A percentile compares a stretch with the other conserved stretches of the same genome.
These are phyloP conservation scores for Cercospora canescens DNA, from an alignment of 2,329 filamentous ascomycete species.

Conservation along the genomic window DNA sequence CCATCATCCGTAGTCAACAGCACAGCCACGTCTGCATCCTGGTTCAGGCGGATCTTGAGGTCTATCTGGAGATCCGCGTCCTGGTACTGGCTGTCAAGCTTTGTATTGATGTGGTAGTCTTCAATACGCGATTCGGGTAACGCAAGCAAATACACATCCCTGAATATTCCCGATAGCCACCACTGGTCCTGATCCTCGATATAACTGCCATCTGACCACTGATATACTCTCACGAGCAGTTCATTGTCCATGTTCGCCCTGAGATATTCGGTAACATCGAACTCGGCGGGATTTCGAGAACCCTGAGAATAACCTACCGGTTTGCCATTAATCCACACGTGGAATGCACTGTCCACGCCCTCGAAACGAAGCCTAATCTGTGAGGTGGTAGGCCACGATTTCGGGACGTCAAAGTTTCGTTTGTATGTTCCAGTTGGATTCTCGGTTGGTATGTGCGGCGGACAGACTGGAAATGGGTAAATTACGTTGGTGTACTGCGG, in stretches of 20 bases:
- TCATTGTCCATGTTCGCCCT: conserved; percentile 50
- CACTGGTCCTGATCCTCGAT: conserved; percentile 63
- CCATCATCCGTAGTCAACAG: conserved; percentile 23
- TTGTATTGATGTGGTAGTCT: conserved; percentile 57
- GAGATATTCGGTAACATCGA: conserved; percentile 60
- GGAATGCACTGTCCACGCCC: conserved; percentile 69
- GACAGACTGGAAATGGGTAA: conserved; percentile 65
- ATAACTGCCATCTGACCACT: conserved; percentile 67
- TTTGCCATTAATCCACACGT: conserved; percentile 65
- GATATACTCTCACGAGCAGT: conserved; percentile 64
- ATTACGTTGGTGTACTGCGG: conserved; percentile 69
- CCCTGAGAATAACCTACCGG: conserved; percentile 68
- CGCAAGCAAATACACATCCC: conserved; percentile 63
- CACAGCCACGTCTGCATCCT: conserved; percentile 1
- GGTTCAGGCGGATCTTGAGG: conserved; percentile 34
- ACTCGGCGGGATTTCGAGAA: conserved; percentile 67
- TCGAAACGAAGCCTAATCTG: conserved; percentile 67
- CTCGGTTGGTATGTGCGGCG: conserved; percentile 61
- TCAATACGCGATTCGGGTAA: conserved; percentile 58
- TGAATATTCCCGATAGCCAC: conserved; percentile 67
- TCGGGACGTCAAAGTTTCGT: conserved; percentile 55
- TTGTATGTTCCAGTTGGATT: conserved; percentile 66
- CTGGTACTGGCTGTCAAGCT: conserved; percentile 53
- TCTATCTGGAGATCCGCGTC: conserved; percentile 53
- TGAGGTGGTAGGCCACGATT: conserved; percentile 43